Evolutionary conservation across 768 basidiomycete species (phyloP).

Genomic region (Polyporus arcularius): DNA sequence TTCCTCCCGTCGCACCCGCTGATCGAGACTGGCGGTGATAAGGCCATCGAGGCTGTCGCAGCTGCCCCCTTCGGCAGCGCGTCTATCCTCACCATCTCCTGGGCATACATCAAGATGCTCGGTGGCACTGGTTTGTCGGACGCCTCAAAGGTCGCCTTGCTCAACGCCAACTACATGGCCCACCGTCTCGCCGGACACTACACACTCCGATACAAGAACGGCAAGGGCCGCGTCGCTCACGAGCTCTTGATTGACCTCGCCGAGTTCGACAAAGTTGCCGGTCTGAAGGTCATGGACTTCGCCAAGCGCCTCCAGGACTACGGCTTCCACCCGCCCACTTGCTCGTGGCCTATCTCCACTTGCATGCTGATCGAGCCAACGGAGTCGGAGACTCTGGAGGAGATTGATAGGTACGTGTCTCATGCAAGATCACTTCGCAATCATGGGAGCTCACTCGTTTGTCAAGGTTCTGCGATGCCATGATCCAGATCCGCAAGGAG

Average conservation of each 20-base stretch:
- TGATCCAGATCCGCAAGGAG: constrained; percentile 94
- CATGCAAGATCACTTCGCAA: not conserved
- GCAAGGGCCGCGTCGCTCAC: constrained; percentile 91
- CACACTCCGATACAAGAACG: constrained; percentile 85
- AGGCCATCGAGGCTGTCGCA: constrained; percentile 84
- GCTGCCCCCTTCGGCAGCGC: constrained; percentile 95
- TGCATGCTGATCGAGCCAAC: constrained; percentile 99
- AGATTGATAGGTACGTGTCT: constrained; percentile 73
- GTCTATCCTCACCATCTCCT: constrained; percentile 93
- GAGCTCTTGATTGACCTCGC: constrained; percentile 94
- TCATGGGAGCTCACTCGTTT: not conserved
- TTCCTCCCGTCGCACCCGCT: constrained; percentile 92
- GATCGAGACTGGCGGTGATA: constrained; percentile 61
- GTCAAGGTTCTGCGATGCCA: constrained; percentile 93
- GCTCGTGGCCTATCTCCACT: constrained; percentile 96
- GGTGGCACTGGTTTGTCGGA: constrained; percentile 88
- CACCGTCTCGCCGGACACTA: constrained; percentile 83
- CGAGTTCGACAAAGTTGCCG: constrained; percentile 90
- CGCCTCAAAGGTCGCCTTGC: constrained; percentile 82
- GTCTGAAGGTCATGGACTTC: constrained; percentile 92
- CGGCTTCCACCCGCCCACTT: constrained; percentile 96
- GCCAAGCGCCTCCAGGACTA: constrained; percentile 95
- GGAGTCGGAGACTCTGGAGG: constrained; percentile 91
- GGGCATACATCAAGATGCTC: constrained; percentile 99
- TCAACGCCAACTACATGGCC: constrained; percentile 98